A percentile compares a stretch with the other conserved stretches of the same genome.
Conservation (phyloP, 1,139 yeast species). For the Tardiomyces depauwii region DNA sequence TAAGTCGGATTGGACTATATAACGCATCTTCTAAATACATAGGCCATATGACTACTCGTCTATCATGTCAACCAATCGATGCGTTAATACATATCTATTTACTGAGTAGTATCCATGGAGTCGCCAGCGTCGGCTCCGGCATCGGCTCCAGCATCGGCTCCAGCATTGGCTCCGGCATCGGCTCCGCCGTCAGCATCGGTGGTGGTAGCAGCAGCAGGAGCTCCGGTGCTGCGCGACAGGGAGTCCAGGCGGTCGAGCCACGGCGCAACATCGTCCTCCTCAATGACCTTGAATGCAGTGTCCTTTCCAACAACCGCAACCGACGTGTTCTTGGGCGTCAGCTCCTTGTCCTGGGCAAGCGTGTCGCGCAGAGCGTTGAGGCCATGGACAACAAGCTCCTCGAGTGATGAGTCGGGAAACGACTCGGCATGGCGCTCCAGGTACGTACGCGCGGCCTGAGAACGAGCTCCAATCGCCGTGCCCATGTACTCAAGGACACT, state of each 20-base stretch:
- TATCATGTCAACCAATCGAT: too few relatives aligned
- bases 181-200: slow-evolving; percentile 17
- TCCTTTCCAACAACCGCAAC: slow-evolving; percentile 86
- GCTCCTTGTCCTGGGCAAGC: slow-evolving; percentile 84
- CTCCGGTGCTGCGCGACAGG: slow-evolving; percentile 2
- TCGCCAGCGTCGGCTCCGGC: slow-evolving; percentile 3
- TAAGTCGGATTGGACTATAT: too few relatives aligned
- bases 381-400: slow-evolving; percentile 75
- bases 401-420: slow-evolving; percentile 51
- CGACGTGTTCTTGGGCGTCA: slow-evolving; percentile 73
- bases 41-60: too few relatives aligned
- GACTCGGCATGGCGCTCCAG: slow-evolving; percentile 73
- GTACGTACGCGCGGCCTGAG: slow-evolving; percentile 96
- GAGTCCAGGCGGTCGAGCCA: slow-evolving; percentile 65
- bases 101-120: slow-evolving; percentile 5
- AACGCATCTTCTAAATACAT: too few relatives aligned
- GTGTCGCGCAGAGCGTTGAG: slow-evolving; percentile 91
- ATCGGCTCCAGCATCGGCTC: neutral
- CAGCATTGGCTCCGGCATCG: slow-evolving; percentile 11
- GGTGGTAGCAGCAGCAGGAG: slow-evolving; percentile 7
- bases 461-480: slow-evolving; percentile 95
- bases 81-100: neutral
- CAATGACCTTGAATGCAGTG: slow-evolving; percentile 61
- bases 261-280: slow-evolving; percentile 71
- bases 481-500: slow-evolving; percentile 85